Conservation (phyloP, 75 land plant genomes). For the Pseudotsuga menziesii region DNA sequence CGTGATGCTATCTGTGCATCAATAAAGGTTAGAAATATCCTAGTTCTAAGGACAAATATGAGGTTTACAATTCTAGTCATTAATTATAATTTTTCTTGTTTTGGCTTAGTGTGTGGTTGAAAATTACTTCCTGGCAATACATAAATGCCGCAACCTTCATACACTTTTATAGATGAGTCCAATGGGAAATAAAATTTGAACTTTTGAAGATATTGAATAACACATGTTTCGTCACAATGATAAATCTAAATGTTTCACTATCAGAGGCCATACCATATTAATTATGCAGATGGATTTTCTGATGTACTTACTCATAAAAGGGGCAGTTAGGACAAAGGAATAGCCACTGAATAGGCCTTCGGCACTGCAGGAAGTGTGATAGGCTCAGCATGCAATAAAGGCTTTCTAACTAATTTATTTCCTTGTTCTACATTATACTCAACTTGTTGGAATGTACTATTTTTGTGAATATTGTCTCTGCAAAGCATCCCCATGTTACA, state of each 20-base stretch:
- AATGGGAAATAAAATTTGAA: no score
- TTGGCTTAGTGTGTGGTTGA: background rate
- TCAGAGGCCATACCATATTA: background rate
- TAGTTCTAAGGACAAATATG: background rate
- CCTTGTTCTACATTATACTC: background rate
- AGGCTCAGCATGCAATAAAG: background rate
- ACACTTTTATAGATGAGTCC: no score
- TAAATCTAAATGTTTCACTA: background rate
- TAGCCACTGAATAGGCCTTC: background rate
- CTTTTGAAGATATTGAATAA: background rate
- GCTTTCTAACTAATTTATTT: background rate
- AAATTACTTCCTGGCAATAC: background rate
- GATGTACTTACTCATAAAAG: background rate
- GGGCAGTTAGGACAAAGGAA: background rate
- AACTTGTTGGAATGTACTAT: background rate
- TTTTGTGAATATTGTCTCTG: background rate
- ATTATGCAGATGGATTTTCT: background rate
- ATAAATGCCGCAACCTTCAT: background rate
- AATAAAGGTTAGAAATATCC: slow-evolving; percentile 34
- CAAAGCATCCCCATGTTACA: background rate
- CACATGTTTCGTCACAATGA: background rate
- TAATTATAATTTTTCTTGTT: background rate
- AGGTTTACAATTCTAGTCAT: background rate
- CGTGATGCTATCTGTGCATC: slow-evolving; percentile 69
- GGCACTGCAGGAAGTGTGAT: background rate